Conservation (phyloP, 2,329 filamentous ascomycete genomes). For the Penicillium sp. region DNA sequence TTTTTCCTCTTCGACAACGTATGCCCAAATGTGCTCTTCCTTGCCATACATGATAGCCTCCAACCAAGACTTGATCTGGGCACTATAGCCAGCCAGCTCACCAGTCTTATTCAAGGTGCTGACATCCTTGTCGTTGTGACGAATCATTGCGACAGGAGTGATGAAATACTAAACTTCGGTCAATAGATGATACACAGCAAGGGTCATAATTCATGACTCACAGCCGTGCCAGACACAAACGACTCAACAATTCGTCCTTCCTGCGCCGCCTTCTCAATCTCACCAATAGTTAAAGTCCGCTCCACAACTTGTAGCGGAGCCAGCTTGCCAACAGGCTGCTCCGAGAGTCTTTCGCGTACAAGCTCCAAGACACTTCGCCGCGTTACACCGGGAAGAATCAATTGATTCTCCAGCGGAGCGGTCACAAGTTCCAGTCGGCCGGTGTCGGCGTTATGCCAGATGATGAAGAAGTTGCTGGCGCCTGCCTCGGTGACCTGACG, state of each 20-base stretch:
- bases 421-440: constrained; percentile 68
- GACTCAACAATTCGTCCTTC: constrained; percentile 77
- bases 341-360: constrained; percentile 55
- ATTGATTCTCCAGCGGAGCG: constrained; percentile 70
- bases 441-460: constrained; percentile 58
- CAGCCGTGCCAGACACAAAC: constrained; percentile 81
- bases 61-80: constrained; percentile 59
- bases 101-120: constrained; percentile 41
- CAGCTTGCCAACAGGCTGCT: constrained; percentile 38
- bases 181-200: too few species aligned
- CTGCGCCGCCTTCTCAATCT: constrained; percentile 63
- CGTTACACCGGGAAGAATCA: constrained; percentile 88
- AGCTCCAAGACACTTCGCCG: constrained; percentile 72
- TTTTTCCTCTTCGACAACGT: constrained; percentile 54
- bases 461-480: constrained; percentile 84
- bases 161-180: constrained; percentile 57
- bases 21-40: constrained; percentile 62
- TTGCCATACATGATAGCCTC: constrained; percentile 69
- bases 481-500: constrained; percentile 83
- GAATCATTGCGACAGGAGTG: constrained; percentile 60
- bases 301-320: constrained; percentile 80
- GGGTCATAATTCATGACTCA: too few species aligned
- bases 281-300: constrained; percentile 73
- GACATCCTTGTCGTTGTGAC: constrained; percentile 61
- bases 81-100: constrained; percentile 30